Base-by-base conservation (phyloP, 164 flowering plant species). In the Brasenia schreberi region DNA sequence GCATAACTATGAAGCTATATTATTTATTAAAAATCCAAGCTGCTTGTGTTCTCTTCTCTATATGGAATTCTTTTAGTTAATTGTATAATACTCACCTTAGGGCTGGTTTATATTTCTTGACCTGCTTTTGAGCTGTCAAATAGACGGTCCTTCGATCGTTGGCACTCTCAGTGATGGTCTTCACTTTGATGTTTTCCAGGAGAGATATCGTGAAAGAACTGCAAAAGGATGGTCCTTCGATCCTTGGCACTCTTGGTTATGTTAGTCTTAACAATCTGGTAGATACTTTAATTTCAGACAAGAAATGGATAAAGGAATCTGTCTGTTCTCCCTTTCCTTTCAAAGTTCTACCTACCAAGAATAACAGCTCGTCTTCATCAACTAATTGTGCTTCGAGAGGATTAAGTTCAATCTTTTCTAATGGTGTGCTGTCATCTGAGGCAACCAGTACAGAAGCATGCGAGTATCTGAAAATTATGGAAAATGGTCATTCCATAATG, bases 231-330 rank as follows among this genome's bases (percentile, higher is more conserved):
- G 92, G 92, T 5, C 94, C 90, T 70, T 39, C 68, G 18, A 64
- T 65, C 80, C 85, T 87, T 62, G 71, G 52, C 65, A 66, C 78
- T 69, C 78, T 86, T 18, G 49, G 62, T 27, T 64, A 70, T 39
- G 18, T 12, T 67, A 81, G 77, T 75, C 77, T 84, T 12, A 77
- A 75, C 74, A 77, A 72, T 53, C 65, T 92, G 67, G 81, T 85
- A 5, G 80, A 86, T 76, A 59, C 81, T 65, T 68, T 92, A 66
- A 82, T 89, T 64, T 74, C 77, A 0, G 90, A 86, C 71, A 87
- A 87, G 78, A 85, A 81, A 78, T 89, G 92, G 94, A 78, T 92
- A 17, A 77, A 79, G 65, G 87, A 87, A 76, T 23, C 42, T 64
- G 69, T 75, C 19, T 76, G 83, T 49, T 59, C 59, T 65, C 56